Base-by-base conservation (phyloP, 495 filamentous ascomycete species). In the Hyaloscypha hepaticicola region DNA sequence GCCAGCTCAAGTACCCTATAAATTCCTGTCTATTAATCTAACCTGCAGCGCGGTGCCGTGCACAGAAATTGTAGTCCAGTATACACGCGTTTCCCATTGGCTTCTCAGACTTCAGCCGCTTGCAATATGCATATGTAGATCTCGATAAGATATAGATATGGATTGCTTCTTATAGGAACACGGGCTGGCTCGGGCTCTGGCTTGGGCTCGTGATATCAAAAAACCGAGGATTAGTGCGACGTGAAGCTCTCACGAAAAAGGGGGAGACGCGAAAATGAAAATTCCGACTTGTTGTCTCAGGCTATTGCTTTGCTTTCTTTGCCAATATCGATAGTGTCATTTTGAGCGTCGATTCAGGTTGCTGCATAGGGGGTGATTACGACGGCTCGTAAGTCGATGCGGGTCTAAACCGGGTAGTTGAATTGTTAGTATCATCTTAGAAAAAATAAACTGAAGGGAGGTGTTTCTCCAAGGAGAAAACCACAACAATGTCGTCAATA, bases 11-110 rank as follows among this genome's bases (percentile, higher is more conserved):
- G 19, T 28, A 31, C 22, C 61, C 62, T 64, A 64, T 64, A 58
- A 16, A 64, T 19, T 25, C 53, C 24, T 29, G 14, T 26, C 53
- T 64, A 64, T 64, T 57, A 58, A 64, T 64, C 34, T 64, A 58
- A 27, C 19, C 34, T 58, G 52, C 53, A 50, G 33, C 62, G 27
- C 49, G 45, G 22, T 62, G 60, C 60, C 24, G 16, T 52, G 12
- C 53, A 33, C 6, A 33, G 50, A 53, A 53, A 53, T 53, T 45
- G 38, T 45, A 16, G 11, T 45, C 6, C 38, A 45, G 38, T 45
- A 45, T 19, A 19, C 0, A 16, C 6, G 38, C 38, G 12, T 14
- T 3, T 45, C 16, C 19, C 3, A 45, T 45, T 45, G 38, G 38
- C 4, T 45, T 45, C 38, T 16, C 16, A 45, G 38, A 45, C 38